A percentile compares a stretch with the other conserved stretches of the same genome.
Conservation (phyloP, 805 yeast species). For the Saccharomycopsis javanensis region DNA sequence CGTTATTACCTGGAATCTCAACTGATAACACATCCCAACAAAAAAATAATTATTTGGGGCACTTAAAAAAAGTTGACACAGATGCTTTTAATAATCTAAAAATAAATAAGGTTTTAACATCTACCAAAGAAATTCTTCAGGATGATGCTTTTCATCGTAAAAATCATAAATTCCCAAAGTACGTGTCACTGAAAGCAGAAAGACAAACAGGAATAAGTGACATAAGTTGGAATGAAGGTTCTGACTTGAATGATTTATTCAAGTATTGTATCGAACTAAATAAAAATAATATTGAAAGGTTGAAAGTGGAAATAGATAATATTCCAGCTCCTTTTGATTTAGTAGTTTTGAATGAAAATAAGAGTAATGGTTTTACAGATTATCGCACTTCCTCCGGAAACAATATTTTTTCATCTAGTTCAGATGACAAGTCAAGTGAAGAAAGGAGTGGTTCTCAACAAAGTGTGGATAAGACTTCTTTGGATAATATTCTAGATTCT, state of each 20-base stretch:
- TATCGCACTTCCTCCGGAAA: not conserved
- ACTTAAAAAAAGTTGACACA: slow-evolving; percentile 1
- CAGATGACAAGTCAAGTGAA: not conserved
- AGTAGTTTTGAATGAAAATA: not conserved
- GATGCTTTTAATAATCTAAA: slow-evolving; percentile 19
- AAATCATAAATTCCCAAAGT: not conserved
- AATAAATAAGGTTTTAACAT: not conserved
- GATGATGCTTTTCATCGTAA: not conserved
- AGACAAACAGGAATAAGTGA: slow-evolving; percentile 7
- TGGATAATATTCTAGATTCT: not conserved
- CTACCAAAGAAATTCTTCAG: not conserved
- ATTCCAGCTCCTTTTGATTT: slow-evolving; percentile 3
- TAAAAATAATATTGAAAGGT: not conserved
- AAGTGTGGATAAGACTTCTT: not conserved
- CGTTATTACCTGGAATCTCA: not conserved
- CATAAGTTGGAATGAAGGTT: slow-evolving; percentile 34
- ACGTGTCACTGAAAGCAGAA: not conserved
- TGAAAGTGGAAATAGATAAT: not conserved
- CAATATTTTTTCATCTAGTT: not conserved
- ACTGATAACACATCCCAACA: no score
- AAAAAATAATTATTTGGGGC: not conserved
- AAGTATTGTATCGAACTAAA: slow-evolving; percentile 8
- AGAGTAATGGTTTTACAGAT: not conserved
- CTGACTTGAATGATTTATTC: slow-evolving; percentile 26
- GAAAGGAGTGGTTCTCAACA: not conserved